phyloP scores from a whole-genome alignment of 2,329 filamentous ascomycete species.

The Bipolaris zeicola region DNA sequence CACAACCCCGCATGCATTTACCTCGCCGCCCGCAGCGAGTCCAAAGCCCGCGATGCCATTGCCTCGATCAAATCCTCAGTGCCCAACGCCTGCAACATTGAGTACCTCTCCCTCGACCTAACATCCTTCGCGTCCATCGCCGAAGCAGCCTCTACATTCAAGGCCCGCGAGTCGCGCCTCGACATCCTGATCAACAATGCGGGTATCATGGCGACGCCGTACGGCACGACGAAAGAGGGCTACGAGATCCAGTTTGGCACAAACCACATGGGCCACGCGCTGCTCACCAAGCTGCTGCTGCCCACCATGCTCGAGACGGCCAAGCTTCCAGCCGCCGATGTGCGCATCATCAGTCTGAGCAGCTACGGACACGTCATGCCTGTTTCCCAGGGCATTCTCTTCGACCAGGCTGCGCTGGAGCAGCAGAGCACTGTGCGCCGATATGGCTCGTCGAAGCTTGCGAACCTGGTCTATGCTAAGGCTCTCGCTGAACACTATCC shows the following conservation, averaged over 20 bases:
- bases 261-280: constrained; percentile 59
- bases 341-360: constrained; percentile 53
- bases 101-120: constrained; percentile 51
- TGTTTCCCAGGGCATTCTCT: constrained; percentile 41
- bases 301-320: constrained; percentile 52
- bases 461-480: constrained; percentile 55
- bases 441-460: constrained; percentile 59
- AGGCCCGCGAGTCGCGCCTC: constrained; percentile 45
- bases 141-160: constrained; percentile 46
- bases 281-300: constrained; percentile 55
- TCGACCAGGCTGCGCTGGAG: constrained; percentile 44
- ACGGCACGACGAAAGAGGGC: constrained; percentile 52
- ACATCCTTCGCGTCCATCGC: constrained; percentile 50
- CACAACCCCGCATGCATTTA: constrained; percentile 55
- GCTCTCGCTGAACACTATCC: constrained; percentile 54
- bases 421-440: constrained; percentile 36
- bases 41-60: constrained; percentile 52
- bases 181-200: constrained; percentile 57
- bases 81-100: constrained; percentile 44
- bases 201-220: constrained; percentile 49
- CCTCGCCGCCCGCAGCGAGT: constrained; percentile 53
- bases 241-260: constrained; percentile 59
- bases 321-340: constrained; percentile 46
- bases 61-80: constrained; percentile 44
- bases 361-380: constrained; percentile 38